Conservation (phyloP, 2,329 filamentous ascomycete genomes). For the Calonectria pteridis region DNA sequence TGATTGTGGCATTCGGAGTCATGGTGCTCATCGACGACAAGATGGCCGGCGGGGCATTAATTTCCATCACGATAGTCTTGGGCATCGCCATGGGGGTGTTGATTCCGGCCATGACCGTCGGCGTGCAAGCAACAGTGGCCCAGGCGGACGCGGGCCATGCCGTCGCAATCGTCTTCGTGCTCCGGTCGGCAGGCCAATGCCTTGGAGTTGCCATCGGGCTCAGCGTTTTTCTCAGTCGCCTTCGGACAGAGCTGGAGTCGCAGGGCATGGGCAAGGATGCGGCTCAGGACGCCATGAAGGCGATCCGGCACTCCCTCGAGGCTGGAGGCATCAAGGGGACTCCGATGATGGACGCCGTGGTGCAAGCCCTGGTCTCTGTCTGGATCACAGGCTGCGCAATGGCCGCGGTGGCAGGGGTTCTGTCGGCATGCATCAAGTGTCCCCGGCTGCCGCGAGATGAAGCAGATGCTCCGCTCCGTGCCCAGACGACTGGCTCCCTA, state of each 20-base stretch:
- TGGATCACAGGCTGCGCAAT: slow-evolving; percentile 40
- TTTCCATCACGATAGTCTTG: slow-evolving; percentile 71
- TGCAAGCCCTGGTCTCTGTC: slow-evolving; percentile 29
- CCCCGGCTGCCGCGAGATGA: slow-evolving; percentile 33
- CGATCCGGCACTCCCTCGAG: slow-evolving; percentile 38
- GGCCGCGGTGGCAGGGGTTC: slow-evolving; percentile 32
- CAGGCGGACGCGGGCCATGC: slow-evolving; percentile 39
- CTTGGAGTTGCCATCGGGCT: slow-evolving; percentile 45
- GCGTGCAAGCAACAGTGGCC: slow-evolving; percentile 66
- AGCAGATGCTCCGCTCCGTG: neutral
- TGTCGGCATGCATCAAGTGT: slow-evolving; percentile 37
- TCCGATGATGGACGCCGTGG: slow-evolving; percentile 31
- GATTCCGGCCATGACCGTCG: slow-evolving; percentile 73
- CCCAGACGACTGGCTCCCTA: neutral
- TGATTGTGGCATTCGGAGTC: slow-evolving; percentile 69
- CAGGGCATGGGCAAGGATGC: slow-evolving; percentile 23
- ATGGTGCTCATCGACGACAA: slow-evolving; percentile 61
- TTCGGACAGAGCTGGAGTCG: slow-evolving; percentile 29
- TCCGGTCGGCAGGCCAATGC: slow-evolving; percentile 44
- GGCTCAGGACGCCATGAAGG: slow-evolving; percentile 36
- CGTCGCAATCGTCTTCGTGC: slow-evolving; percentile 43
- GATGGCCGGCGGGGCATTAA: slow-evolving; percentile 66
- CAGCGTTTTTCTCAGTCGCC: slow-evolving; percentile 41
- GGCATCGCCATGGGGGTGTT: slow-evolving; percentile 74
- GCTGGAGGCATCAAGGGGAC: slow-evolving; percentile 19